Evolutionary conservation across 768 basidiomycete species (phyloP).

Genomic region (Trametes sanguinea): DNA sequence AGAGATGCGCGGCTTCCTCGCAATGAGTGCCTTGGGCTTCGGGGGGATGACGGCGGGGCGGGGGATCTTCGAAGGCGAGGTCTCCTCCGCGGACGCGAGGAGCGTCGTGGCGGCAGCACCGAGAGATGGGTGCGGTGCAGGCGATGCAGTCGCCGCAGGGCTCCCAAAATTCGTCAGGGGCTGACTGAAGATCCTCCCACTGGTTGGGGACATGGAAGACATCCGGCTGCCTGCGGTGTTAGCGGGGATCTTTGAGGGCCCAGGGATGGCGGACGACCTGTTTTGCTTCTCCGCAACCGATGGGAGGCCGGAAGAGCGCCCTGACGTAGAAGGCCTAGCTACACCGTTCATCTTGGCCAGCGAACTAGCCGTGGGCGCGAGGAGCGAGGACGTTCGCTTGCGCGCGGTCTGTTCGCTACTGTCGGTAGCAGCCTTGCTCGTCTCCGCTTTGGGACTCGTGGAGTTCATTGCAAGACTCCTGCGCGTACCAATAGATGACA

Average conservation of each 20-base stretch:
- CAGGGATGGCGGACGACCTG: slow-evolving; percentile 18
- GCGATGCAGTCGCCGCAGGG: slow-evolving; percentile 22
- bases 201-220: slow-evolving; percentile 26
- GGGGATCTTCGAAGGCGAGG: slow-evolving; percentile 20
- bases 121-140: slow-evolving; percentile 32
- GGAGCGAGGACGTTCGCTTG: slow-evolving; percentile 46
- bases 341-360: slow-evolving; percentile 53
- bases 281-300: slow-evolving; percentile 21
- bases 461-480: slow-evolving; percentile 24
- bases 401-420: slow-evolving; percentile 2
- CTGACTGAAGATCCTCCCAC: slow-evolving; percentile 54
- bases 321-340: slow-evolving; percentile 8
- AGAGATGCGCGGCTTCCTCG: slow-evolving; percentile 76
- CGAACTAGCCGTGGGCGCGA: slow-evolving; percentile 79
- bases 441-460: slow-evolving; percentile 1
- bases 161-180: slow-evolving; percentile 39
- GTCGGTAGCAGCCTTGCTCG: neutral
- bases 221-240: slow-evolving; percentile 36
- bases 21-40: slow-evolving; percentile 37
- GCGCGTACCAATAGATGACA: slow-evolving; percentile 50
- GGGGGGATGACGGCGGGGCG: slow-evolving; percentile 24
- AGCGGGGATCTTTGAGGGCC: slow-evolving; percentile 16
- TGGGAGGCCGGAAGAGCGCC: slow-evolving; percentile 17
- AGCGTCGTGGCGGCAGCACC: slow-evolving; percentile 34
- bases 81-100: slow-evolving; percentile 15